Conservation (phyloP, 257 asterid species). For the Lithospermum erythrorhizon region DNA sequence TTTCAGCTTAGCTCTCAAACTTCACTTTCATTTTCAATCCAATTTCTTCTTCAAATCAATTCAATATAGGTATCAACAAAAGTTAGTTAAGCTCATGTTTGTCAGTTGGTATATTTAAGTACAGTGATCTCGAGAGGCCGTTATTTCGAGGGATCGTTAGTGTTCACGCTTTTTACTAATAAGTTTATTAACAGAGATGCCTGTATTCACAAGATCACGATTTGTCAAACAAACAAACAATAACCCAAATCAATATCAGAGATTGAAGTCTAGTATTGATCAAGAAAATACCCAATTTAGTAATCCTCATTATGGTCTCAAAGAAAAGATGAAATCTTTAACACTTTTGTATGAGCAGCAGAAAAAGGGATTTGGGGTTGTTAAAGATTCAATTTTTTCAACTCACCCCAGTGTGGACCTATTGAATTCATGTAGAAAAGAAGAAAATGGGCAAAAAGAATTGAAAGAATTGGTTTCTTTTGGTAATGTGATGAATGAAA, state of each 20-base stretch:
- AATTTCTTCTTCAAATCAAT: slow-evolving; percentile 9
- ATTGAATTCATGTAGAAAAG: slow-evolving; percentile 7
- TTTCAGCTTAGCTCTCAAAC: slow-evolving; percentile 2
- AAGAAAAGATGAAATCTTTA: slow-evolving; percentile 50
- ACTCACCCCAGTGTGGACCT: slow-evolving; percentile 7
- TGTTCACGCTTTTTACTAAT: no score
- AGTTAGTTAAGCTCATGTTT: not conserved
- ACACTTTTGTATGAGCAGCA: slow-evolving; percentile 56
- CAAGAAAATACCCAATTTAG: slow-evolving; percentile 24
- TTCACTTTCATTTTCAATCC: slow-evolving; percentile 12
- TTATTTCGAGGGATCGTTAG: no score
- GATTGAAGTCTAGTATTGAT: slow-evolving; percentile 11
- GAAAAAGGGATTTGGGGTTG: slow-evolving; percentile 12
- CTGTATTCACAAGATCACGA: slow-evolving; percentile 38
- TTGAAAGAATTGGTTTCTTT: slow-evolving; percentile 14
- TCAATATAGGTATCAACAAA: slow-evolving; percentile 7
- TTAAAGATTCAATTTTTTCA: slow-evolving; percentile 19
- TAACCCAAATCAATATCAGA: slow-evolving; percentile 18
- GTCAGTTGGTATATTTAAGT: slow-evolving; percentile 19
- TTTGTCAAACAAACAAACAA: slow-evolving; percentile 9
- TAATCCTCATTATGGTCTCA: slow-evolving; percentile 50
- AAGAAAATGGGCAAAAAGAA: not conserved
- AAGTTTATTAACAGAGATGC: slow-evolving; percentile 17
- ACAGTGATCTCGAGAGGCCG: no score
- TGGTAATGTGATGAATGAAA: slow-evolving; percentile 30